Percentiles rank a stretch among this genome's conserved stretches.
phyloP scores from a whole-genome alignment of 345 rosid species.

The Linum trigynum region DNA sequence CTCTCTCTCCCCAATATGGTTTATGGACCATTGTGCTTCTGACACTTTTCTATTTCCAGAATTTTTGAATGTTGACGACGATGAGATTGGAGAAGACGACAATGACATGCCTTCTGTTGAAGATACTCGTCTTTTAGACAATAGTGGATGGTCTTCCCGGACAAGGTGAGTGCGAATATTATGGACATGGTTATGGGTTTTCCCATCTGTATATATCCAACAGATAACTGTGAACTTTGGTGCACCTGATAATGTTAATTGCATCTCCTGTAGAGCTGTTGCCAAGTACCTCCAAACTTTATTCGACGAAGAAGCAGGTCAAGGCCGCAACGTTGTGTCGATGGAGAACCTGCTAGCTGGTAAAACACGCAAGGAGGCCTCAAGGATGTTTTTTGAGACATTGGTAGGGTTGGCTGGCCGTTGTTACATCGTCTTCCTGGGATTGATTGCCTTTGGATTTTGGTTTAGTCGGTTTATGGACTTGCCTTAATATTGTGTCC shows the following conservation, averaged over 20 bases:
- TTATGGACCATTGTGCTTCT: background rate
- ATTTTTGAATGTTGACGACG: conserved; percentile 86
- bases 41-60: conserved; percentile 31
- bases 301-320: conserved; percentile 56
- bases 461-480: background rate
- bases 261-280: conserved; percentile 54
- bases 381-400: conserved; percentile 96
- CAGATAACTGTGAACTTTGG: background rate
- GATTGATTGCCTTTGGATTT: background rate
- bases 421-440: background rate
- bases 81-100: conserved; percentile 60
- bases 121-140: conserved; percentile 60
- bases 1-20: background rate
- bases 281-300: conserved; percentile 75
- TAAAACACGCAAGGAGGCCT: conserved; percentile 97
- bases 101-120: conserved; percentile 43
- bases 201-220: no score
- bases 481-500: background rate
- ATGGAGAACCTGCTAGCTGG: conserved; percentile 66
- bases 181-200: background rate
- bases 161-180: conserved; percentile 52
- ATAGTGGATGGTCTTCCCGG: conserved; percentile 97
- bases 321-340: conserved; percentile 44
- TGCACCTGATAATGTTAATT: background rate
- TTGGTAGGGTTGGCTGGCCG: conserved; percentile 43